A percentile compares a stretch with the other conserved stretches of the same genome.
These are phyloP conservation scores for Carallia brachiata DNA, from an alignment of 345 rosid genomes.

Conservation along the genomic window DNA sequence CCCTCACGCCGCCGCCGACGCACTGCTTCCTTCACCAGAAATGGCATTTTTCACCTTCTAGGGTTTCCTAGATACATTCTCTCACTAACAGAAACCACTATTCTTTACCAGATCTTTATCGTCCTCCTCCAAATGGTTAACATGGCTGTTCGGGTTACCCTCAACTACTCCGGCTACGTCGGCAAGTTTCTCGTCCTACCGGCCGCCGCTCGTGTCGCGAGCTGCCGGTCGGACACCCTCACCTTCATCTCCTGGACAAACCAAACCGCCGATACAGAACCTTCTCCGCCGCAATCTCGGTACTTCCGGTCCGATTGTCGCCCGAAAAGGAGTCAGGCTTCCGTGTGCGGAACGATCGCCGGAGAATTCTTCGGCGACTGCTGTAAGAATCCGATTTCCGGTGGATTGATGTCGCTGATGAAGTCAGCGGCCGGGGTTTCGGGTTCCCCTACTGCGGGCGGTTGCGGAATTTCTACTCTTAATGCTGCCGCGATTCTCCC, in stretches of 20 bases:
- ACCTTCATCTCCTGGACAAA: slow-evolving; percentile 22
- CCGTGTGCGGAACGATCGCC: slow-evolving; percentile 47
- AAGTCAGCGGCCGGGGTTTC: slow-evolving; percentile 45
- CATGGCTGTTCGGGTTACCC: slow-evolving; percentile 77
- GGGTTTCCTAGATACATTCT: slow-evolving; percentile 26
- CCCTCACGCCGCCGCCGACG: slow-evolving; percentile 24
- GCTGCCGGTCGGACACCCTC: slow-evolving; percentile 52
- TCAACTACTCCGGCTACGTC: slow-evolving; percentile 56
- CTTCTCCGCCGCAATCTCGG: slow-evolving; percentile 15
- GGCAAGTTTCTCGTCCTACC: slow-evolving; percentile 56
- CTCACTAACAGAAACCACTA: background rate
- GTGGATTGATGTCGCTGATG: slow-evolving; percentile 55
- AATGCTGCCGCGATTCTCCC: slow-evolving; percentile 63
- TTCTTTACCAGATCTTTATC: slow-evolving; percentile 26
- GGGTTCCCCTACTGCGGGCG: slow-evolving; percentile 27
- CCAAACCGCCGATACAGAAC: slow-evolving; percentile 43
- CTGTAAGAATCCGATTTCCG: slow-evolving; percentile 39
- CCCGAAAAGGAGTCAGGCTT: slow-evolving; percentile 10
- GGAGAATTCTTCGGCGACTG: slow-evolving; percentile 44
- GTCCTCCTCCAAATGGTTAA: slow-evolving; percentile 30
- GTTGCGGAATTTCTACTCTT: slow-evolving; percentile 52
- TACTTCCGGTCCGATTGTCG: slow-evolving; percentile 17
- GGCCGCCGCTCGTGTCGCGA: slow-evolving; percentile 48
- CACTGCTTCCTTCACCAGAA: slow-evolving; percentile 17
- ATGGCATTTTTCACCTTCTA: slow-evolving; percentile 29